Evolutionary conservation across 768 basidiomycete genomes (phyloP), one percentile per base, ranked within the genome.

Genomic region (Kwoniella dejecticola): DNA sequence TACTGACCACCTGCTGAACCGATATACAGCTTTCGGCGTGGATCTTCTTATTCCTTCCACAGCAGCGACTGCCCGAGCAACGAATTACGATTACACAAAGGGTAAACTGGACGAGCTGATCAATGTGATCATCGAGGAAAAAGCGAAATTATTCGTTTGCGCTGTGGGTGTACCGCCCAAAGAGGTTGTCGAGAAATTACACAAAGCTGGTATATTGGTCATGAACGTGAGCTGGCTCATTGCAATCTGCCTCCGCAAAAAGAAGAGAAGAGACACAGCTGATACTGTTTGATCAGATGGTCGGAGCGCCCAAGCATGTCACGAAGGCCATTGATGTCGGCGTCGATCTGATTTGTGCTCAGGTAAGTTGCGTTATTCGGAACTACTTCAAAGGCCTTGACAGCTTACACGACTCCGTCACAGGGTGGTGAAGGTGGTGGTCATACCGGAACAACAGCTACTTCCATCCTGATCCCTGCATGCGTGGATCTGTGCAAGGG

Each of bases 311-410:
- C 12, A 95, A 92, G 83, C 80, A 81, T 50, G 77, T 76, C 26
- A 30, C 52, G 44, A 75, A 77, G 56, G 76, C 76, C 21, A 62
- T 95, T 30, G 89, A 84, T 2, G 87, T 83, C 33, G 94, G 93
- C 33, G 89, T 90, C 30, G 93, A 97, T 72, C 82, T 97, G 62
- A 94, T 97, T 75, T 96, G 93, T 71, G 91, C 91, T 3, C 92
- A 77, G 57, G 74, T 75, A 30, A 47, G 66, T 21, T 52, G n/a
- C n/a, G 21, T 19, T 19, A 24, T 23, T 24, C 27, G 10, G 15
- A 48, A 21, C 2, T 23, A 38, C 13, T 42, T 12, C 17, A 53
- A 24, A 36, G 7, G 33, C 33, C 15, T 7, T 15, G 7, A 7
- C 21, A 44, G 40, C 23, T 42, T 8, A 42, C 41, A n/a, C 52